phyloP scores from a whole-genome alignment of 1,284 basidiomycete species.

The Ganoderma lingzhi region DNA sequence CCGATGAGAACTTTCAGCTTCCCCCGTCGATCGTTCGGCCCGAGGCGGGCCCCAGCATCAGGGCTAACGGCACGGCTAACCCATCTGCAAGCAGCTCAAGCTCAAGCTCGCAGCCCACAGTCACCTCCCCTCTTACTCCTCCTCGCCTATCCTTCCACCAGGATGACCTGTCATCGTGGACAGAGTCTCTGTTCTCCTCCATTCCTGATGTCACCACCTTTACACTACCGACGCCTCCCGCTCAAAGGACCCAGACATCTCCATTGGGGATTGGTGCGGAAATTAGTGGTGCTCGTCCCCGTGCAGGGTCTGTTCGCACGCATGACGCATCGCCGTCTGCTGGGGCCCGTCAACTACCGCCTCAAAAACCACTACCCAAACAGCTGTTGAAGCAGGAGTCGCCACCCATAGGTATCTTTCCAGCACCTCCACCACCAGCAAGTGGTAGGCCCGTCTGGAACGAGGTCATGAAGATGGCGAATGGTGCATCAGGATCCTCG shows the following conservation, averaged over 20 bases:
- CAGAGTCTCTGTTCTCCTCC: conserved; percentile 42
- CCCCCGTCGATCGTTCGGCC: conserved; percentile 29
- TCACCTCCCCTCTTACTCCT: conserved; percentile 29
- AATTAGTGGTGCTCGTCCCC: conserved; percentile 17
- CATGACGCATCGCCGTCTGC: conserved; percentile 19
- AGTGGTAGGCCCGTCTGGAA: conserved; percentile 36
- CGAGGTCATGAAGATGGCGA: conserved; percentile 37
- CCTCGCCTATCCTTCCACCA: conserved; percentile 42
- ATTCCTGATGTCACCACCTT: conserved; percentile 33
- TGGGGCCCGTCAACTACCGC: conserved; percentile 30
- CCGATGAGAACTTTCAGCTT: conserved; percentile 33
- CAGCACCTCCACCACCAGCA: conserved; percentile 30
- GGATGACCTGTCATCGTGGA: conserved; percentile 43
- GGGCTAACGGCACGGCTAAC: conserved; percentile 13
- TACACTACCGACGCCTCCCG: conserved; percentile 24
- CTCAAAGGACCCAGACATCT: conserved; percentile 14
- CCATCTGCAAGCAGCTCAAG: conserved; percentile 22
- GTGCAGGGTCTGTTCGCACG: conserved; percentile 22
- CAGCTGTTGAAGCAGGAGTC: conserved; percentile 34
- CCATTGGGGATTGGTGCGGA: conserved; percentile 5
- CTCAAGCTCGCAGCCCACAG: conserved; percentile 15
- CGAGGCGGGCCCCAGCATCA: conserved; percentile 8
- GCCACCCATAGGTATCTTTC: conserved; percentile 26
- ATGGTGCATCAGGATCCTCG: conserved; percentile 13
- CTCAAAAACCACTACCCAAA: conserved; percentile 39